phyloP scores from a whole-genome alignment of 768 basidiomycete genomes.

The Coprinellus micaceus region DNA sequence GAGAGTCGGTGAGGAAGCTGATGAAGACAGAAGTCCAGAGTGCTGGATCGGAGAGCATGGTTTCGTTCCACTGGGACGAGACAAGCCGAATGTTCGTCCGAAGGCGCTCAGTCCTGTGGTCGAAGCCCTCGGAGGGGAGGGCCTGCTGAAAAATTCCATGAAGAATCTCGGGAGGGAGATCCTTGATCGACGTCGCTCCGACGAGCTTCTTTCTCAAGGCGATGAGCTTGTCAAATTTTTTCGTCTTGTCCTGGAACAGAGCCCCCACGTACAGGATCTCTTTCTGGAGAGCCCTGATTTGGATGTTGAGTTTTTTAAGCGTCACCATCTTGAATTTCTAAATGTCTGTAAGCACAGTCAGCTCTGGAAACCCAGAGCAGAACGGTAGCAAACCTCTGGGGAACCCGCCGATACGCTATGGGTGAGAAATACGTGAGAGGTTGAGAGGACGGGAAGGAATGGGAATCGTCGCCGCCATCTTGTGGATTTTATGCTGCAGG shows the following conservation, averaged over 20 bases:
- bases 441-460: no score
- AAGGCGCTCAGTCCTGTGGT: background rate
- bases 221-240: background rate
- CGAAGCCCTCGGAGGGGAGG: background rate
- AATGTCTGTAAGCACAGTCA: no score
- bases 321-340: background rate
- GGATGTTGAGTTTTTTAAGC: background rate
- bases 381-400: no score
- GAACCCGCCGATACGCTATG: no score
- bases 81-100: background rate
- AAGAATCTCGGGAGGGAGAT: background rate
- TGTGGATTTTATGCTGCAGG: no score
- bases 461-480: no score
- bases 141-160: background rate
- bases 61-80: background rate
- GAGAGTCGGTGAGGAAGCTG: background rate
- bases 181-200: background rate
- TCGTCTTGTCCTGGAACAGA: background rate
- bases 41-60: background rate
- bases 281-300: background rate
- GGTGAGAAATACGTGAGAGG: no score
- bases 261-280: background rate
- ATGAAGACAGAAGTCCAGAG: background rate
- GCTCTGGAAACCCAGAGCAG: no score
- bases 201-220: background rate